Evolutionary conservation across 164 flowering plant species (phyloP), one percentile per base, ranked within the genome.

Genomic region (Sedum album): DNA sequence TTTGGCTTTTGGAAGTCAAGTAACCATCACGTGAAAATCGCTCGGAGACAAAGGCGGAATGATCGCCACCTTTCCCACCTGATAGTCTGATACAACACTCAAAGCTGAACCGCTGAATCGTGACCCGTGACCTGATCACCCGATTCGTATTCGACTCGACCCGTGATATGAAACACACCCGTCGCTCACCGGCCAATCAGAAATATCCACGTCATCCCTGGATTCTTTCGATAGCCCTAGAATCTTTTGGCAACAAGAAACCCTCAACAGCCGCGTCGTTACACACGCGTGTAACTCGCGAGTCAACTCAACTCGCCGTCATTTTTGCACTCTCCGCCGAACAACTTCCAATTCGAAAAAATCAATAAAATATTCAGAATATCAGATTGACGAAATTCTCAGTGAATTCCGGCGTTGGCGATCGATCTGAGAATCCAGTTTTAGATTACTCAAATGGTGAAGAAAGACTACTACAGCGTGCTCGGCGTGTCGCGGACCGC

Each of bases 1-100:
- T 66, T 18, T 76, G 85, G 80, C 88, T 83, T 76, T 85, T 82
- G 64, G 81, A 77, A 70, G 80, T 71, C 75, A 88, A 55, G 64
- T 81, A 88, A 17, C 70, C 72, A 8, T 83, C 75, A 21, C 57
- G 21, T 26, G 57, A n/a, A 5, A 51, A 2, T 21, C 57, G 8
- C n/a, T 25, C 14, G 15, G 60, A 21, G 60, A 55, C 18, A 30
- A 57, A 20, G 33, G 62, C 33, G 33, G 62, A 20, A 57, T 57
- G 62, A 4, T 57, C 62, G 62, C 62, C 62, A 57, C 62, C 62
- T 57, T 26, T 30, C 15, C 5, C 26, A 57, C 62, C 33, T 6
- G 33, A 1, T n/a, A 21, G 21, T 4, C 7, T 23, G 14, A 51
- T 7, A 1, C 21, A 9, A 51, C 57, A 35, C n/a, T n/a, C n/a